Conservation (phyloP, 2,329 filamentous ascomycete species). For the Orbilia javanica region DNA sequence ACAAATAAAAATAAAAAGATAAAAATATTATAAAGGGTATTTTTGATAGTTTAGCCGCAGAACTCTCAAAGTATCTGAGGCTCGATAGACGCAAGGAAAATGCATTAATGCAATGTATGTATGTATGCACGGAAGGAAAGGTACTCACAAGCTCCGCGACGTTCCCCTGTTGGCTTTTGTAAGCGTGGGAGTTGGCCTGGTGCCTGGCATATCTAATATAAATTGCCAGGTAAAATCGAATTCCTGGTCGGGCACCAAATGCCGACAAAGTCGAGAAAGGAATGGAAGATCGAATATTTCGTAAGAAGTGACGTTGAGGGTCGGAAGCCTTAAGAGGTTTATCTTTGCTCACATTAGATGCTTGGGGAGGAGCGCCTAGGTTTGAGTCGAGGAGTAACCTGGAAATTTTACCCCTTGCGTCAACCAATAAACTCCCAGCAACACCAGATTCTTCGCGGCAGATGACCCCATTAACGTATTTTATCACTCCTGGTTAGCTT, state of each 20-base stretch:
- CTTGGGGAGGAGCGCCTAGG: too few relatives aligned
- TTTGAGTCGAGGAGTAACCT: background rate
- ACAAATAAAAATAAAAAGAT: background rate
- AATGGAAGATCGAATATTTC: background rate
- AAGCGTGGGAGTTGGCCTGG: background rate
- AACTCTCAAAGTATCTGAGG: constrained; percentile 41
- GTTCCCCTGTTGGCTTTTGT: constrained; percentile 32
- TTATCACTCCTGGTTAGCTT: background rate
- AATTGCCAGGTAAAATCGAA: background rate
- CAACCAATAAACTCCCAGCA: background rate
- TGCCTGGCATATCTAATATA: constrained; percentile 18
- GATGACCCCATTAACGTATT: background rate
- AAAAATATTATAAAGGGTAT: background rate
- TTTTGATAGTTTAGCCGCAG: constrained; percentile 6
- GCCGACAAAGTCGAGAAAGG: background rate
- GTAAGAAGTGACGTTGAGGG: background rate
- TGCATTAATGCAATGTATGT: background rate
- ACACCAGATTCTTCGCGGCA: constrained; percentile 25
- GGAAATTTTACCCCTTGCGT: constrained; percentile 34
- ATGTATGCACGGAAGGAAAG: background rate
- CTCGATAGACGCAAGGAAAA: constrained; percentile 1
- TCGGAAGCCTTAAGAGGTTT: background rate
- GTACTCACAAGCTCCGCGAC: background rate
- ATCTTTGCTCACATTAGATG: too few relatives aligned
- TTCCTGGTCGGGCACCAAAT: background rate